Percentiles rank a stretch among this genome's conserved stretches.
Evolutionary conservation across 1,284 basidiomycete genomes (phyloP).

Genomic region (Ceratobasidium sp.): DNA sequence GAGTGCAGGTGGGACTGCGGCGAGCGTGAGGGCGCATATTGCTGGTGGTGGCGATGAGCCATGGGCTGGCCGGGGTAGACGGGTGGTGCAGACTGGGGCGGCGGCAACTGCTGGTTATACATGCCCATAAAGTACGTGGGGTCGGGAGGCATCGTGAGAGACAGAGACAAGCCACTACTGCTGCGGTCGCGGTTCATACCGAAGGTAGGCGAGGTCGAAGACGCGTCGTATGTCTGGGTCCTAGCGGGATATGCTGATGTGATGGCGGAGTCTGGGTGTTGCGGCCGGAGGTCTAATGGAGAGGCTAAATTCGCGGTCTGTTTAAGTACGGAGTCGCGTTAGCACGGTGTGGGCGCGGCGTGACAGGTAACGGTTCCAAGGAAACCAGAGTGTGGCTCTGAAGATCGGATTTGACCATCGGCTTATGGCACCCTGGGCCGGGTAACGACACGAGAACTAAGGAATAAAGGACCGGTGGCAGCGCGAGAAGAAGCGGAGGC

Average conservation of each 20-base stretch:
- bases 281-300: slow-evolving; percentile 30
- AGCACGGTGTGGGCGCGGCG: slow-evolving; percentile 27
- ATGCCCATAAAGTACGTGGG: slow-evolving; percentile 14
- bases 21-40: slow-evolving; percentile 15
- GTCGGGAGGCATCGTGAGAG: slow-evolving; percentile 9
- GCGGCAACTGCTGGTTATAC: slow-evolving; percentile 25
- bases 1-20: slow-evolving; percentile 25
- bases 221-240: slow-evolving; percentile 4
- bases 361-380: slow-evolving; percentile 27
- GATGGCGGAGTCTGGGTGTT: slow-evolving; percentile 23
- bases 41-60: neutral
- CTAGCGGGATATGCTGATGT: slow-evolving; percentile 20
- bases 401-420: slow-evolving; percentile 21
- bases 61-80: slow-evolving; percentile 3
- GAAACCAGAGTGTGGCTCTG: slow-evolving; percentile 21
- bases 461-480: slow-evolving; percentile 34
- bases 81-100: neutral
- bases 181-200: slow-evolving; percentile 36
- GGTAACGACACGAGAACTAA: slow-evolving; percentile 30
- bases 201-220: slow-evolving; percentile 7
- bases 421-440: slow-evolving; percentile 11
- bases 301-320: slow-evolving; percentile 31
- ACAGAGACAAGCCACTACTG: slow-evolving; percentile 9
- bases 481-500: slow-evolving; percentile 21
- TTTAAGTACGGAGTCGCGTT: slow-evolving; percentile 23